Evolutionary conservation across 345 rosid genomes (phyloP).

Genomic region (Eucalyptus grandis): DNA sequence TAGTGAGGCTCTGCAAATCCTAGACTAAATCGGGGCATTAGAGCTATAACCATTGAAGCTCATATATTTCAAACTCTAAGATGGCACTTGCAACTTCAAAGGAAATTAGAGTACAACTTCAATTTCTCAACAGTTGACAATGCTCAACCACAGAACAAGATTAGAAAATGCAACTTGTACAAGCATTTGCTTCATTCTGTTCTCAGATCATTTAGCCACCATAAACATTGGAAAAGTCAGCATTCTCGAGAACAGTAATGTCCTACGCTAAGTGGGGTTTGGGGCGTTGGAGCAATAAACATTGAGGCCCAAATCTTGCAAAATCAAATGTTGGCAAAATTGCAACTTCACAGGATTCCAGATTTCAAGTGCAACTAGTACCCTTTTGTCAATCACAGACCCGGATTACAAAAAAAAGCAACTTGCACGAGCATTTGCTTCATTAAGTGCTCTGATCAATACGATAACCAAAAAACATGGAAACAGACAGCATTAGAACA

Average conservation of each 20-base stretch:
- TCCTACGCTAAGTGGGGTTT: background rate
- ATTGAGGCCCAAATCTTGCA: background rate
- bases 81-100: background rate
- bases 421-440: background rate
- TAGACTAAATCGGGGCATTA: background rate
- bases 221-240: background rate
- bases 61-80: background rate
- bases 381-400: background rate
- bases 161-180: background rate
- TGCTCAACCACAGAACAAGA: background rate
- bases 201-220: background rate
- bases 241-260: background rate
- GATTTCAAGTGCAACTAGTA: background rate
- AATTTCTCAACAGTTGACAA: background rate
- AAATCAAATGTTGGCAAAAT: background rate
- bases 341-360: background rate
- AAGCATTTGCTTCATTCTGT: background rate
- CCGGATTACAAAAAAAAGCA: background rate
- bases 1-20: background rate
- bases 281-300: background rate
- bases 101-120: background rate
- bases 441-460: background rate
- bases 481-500: background rate
- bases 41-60: background rate
- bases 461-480: background rate